Base-by-base conservation (phyloP, 140 eudicot genomes). In the Ambrosia hybrid region DNA sequence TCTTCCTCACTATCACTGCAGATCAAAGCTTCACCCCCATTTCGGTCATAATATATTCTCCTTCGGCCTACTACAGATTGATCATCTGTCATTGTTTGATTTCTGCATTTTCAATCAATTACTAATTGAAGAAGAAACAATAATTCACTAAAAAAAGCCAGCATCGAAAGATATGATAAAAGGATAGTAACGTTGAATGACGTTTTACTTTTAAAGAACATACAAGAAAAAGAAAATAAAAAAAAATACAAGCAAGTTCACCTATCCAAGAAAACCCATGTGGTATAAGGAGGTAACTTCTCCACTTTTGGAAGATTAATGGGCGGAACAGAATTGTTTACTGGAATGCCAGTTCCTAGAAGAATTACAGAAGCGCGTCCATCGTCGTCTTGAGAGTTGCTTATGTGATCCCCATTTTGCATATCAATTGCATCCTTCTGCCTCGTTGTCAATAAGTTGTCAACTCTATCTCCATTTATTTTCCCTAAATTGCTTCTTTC, bases 1-100 rank as follows among this genome's bases (percentile, higher is more conserved):
- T 93, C 98, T 75, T 93, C 98, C 68, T 93, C 98, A 66, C 98
- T 93, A 59, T 93, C 98, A 84, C 98, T 93, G 71, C 91, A 85
- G 41, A 93, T 80, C 58, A 93, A 86, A 74, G 97, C 82, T 88
- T 93, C 98, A 38, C 90, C 94, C 39, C 91, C 97, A 77, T 77
- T 81, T 73, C 66, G 95, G 73, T 93, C 98, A 83, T 93, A 93
- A 83, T 90, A 93, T 68, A 93, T 90, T 73, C 98, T 88, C 80
- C 91, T 85, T 75, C 96, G 79, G 72, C 98, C 97, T 5, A 87
- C 87, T 59, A 93, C 94, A 33, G 98, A 87, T 76, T 93, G 97
- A 80, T 90, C 98, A 65, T 90, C 97, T n/a, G 94, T 71, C 98
- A 93, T 93, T 78, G 84, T 84, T 68, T 83, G 96, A 71, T 93